These are phyloP conservation scores for Colletotrichum abscissum DNA, from an alignment of 2,329 filamentous ascomycete species.

Conservation along the genomic window DNA sequence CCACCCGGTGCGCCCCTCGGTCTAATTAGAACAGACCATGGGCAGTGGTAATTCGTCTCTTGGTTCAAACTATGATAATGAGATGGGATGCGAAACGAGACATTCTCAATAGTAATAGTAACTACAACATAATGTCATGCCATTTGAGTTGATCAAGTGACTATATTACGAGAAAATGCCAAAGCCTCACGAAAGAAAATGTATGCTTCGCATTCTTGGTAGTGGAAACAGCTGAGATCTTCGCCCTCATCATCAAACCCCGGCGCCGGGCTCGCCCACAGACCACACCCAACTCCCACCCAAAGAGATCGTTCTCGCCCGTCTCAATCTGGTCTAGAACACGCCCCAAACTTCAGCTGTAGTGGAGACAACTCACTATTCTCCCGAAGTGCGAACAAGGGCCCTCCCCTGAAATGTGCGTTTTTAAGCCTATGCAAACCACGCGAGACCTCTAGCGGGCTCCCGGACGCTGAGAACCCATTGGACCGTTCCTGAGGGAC, in stretches of 20 bases:
- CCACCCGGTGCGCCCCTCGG: neutral
- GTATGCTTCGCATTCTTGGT: neutral
- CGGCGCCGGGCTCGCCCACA: constrained; percentile 1
- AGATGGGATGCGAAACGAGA: neutral
- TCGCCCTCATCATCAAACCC: neutral
- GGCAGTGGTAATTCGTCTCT: neutral
- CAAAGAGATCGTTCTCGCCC: neutral
- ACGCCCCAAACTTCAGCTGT: constrained; percentile 11
- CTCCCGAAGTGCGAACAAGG: constrained; percentile 3
- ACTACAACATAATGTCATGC: no score
- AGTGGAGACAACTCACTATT: neutral
- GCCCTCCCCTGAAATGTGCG: constrained; percentile 2
- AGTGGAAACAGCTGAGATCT: neutral
- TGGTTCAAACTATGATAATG: neutral
- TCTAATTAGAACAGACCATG: neutral
- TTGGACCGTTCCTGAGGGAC: constrained; percentile 14
- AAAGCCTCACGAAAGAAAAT: neutral
- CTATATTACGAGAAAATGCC: neutral
- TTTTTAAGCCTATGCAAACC: neutral
- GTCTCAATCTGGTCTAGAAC: constrained; percentile 17
- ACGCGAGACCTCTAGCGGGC: neutral
- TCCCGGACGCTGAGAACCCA: constrained; percentile 3
- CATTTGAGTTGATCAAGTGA: neutral
- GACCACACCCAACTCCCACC: neutral
- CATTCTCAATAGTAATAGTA: no score